Conservation (phyloP, 2,329 filamentous ascomycete species). For the Aspergillus unguis region DNA sequence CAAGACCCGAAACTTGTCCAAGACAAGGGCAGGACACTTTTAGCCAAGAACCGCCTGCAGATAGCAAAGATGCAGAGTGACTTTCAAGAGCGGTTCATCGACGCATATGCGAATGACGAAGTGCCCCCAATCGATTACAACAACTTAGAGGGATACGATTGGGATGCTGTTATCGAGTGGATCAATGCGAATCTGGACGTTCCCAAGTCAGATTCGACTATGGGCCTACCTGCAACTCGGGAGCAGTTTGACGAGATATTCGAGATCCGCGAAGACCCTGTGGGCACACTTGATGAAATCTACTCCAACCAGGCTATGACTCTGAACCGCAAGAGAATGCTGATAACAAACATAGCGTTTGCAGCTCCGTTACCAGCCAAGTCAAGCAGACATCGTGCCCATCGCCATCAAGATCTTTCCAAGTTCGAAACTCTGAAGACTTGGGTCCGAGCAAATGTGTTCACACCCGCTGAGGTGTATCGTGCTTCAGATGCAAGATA, state of each 20-base stretch:
- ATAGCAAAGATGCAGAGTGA: conserved; percentile 45
- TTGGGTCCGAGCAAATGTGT: conserved; percentile 49
- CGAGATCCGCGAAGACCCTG: conserved; percentile 37
- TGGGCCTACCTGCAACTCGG: conserved; percentile 43
- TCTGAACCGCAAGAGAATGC: conserved; percentile 32
- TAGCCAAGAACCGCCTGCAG: conserved; percentile 37
- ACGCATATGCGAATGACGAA: conserved; percentile 43
- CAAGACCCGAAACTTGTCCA: conserved; percentile 38
- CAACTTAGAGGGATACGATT: conserved; percentile 45
- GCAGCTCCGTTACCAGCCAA: conserved; percentile 23
- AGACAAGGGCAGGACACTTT: conserved; percentile 36
- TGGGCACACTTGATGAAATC: conserved; percentile 33
- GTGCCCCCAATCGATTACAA: conserved; percentile 46
- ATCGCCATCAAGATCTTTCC: conserved; percentile 20
- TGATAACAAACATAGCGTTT: conserved; percentile 37
- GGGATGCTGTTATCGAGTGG: conserved; percentile 48
- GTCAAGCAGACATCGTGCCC: not conserved
- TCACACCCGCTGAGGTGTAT: conserved; percentile 44
- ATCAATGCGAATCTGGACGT: conserved; percentile 41
- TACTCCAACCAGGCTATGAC: conserved; percentile 34
- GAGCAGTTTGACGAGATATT: conserved; percentile 42
- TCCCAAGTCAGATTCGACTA: conserved; percentile 35
- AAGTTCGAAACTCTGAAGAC: conserved; percentile 41
- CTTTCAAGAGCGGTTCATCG: conserved; percentile 46
- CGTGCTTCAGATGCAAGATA: conserved; percentile 35